A percentile compares a stretch with the other conserved stretches of the same genome.
phyloP scores from a whole-genome alignment of 306 rosid species.

The Acacia melanoxylon region DNA sequence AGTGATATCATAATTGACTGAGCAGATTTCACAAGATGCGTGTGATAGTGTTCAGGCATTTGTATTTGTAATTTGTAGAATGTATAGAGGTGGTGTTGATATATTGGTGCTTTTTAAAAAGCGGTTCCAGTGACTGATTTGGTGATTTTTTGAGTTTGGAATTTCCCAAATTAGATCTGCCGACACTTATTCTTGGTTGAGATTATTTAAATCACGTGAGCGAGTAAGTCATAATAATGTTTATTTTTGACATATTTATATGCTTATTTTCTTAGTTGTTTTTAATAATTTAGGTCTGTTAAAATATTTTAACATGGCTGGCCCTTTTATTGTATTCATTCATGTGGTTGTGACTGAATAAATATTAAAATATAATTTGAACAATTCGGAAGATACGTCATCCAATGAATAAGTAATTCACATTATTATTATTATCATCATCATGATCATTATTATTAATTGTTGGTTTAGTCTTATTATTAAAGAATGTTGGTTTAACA shows the following conservation, averaged over 20 bases:
- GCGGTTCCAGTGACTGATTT: not conserved
- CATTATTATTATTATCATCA: not conserved
- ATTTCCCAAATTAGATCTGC: not conserved
- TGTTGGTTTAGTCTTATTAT: not conserved
- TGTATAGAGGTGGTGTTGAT: slow-evolving; percentile 7
- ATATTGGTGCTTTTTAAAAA: not conserved
- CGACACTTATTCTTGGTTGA: not conserved
- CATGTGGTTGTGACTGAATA: not conserved
- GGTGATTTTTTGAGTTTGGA: not conserved
- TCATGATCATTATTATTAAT: not conserved
- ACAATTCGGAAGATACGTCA: not conserved
- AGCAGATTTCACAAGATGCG: slow-evolving; percentile 4
- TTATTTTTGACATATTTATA: not conserved
- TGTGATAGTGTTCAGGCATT: slow-evolving; percentile 19
- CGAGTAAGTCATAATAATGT: not conserved
- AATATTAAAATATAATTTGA: not conserved
- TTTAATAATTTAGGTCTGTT: not conserved
- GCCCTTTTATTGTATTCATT: not conserved
- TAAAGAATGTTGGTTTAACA: not conserved
- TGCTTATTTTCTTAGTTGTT: not conserved
- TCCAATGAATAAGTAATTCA: not conserved
- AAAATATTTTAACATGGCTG: not conserved
- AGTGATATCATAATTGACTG: not conserved
- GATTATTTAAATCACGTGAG: not conserved
- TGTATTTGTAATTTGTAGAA: slow-evolving; percentile 1